phyloP scores from a whole-genome alignment of 345 rosid species.

The Punica granatum region DNA sequence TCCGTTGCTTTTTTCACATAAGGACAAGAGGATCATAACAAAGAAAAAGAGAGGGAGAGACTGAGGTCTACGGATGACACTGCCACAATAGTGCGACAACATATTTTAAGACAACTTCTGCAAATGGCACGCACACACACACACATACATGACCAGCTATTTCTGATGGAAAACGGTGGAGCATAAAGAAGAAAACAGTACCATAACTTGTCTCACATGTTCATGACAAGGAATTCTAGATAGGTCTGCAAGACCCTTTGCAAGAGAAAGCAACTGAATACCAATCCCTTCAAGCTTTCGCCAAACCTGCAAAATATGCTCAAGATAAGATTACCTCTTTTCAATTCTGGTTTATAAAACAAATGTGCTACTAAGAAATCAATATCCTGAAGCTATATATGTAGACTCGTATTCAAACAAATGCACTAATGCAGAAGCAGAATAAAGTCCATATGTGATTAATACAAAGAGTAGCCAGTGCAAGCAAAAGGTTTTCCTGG shows the following conservation, averaged over 20 bases:
- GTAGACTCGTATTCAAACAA: not conserved
- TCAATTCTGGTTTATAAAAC: not conserved
- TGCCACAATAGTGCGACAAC: not conserved
- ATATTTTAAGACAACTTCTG: too few species aligned
- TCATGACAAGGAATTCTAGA: slow-evolving; percentile 39
- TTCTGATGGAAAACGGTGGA: not conserved
- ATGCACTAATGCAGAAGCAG: not conserved
- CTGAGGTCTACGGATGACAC: not conserved
- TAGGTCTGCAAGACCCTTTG: slow-evolving; percentile 55
- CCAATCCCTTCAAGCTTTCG: slow-evolving; percentile 57
- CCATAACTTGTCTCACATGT: slow-evolving; percentile 37
- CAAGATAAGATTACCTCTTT: slow-evolving; percentile 7
- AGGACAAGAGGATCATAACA: not conserved
- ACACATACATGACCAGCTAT: too few species aligned
- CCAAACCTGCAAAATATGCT: slow-evolving; percentile 46
- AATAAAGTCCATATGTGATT: not conserved
- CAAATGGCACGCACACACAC: too few species aligned
- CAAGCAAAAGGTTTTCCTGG: not conserved
- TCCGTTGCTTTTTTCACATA: slow-evolving; percentile 22
- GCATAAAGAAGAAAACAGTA: not conserved
- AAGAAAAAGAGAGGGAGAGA: not conserved
- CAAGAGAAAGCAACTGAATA: slow-evolving; percentile 55
- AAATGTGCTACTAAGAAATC: not conserved
- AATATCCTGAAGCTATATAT: not conserved
- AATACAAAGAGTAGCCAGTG: not conserved